Percentiles rank a stretch among this genome's conserved stretches.
Evolutionary conservation across 202 grass and related monocot genomes (phyloP).

Genomic region (Carex sylvatica): DNA sequence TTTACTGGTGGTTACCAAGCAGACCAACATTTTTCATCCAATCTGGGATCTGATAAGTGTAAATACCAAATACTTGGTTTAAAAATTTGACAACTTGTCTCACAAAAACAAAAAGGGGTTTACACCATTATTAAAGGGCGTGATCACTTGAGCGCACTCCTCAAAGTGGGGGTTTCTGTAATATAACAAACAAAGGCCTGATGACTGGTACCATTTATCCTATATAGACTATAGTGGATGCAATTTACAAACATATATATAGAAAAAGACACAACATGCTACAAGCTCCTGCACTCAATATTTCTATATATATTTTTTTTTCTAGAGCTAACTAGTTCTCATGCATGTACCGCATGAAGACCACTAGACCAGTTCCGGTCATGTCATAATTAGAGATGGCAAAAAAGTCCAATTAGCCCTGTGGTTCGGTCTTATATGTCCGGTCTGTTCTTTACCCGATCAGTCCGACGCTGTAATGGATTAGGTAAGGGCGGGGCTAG

Average conservation of each 20-base stretch:
- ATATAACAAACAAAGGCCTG: not conserved
- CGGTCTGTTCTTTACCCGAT: no score
- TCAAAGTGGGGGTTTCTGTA: conserved; percentile 6
- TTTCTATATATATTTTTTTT: conserved; percentile 9
- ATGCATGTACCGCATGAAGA: not conserved
- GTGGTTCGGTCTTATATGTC: no score
- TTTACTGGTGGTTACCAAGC: not conserved
- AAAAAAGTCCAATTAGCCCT: no score
- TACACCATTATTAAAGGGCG: not conserved
- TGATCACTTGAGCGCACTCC: conserved; percentile 1
- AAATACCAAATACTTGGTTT: not conserved
- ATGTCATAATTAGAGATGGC: no score
- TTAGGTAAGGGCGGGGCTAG: no score
- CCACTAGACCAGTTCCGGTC: not conserved
- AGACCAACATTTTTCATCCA: conserved; percentile 4
- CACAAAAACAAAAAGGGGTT: not conserved
- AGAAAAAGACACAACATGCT: not conserved
- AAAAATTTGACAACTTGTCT: not conserved
- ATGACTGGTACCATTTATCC: not conserved
- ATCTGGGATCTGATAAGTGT: conserved; percentile 13
- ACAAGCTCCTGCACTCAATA: not conserved
- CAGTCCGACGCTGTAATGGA: no score
- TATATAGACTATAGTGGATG: conserved; percentile 1
- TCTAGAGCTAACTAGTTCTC: conserved; percentile 3
- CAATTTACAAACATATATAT: not conserved